Base-by-base conservation (phyloP, 78 protist genomes). In the Trichosphaerium sp. region DNA sequence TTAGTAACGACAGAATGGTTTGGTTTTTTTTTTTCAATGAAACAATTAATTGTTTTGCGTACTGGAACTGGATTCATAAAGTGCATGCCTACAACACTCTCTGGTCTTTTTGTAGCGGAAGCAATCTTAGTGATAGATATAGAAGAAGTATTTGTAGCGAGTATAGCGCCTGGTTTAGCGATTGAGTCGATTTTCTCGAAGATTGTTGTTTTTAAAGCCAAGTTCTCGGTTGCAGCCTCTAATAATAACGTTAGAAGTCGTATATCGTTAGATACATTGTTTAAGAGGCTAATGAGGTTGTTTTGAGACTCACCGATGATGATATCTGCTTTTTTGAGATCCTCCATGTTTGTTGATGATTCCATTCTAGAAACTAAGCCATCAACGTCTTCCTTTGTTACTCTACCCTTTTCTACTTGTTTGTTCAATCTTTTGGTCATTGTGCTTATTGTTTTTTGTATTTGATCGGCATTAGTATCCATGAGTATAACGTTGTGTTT, bases 21-120 rank as follows among this genome's bases (percentile, higher is more conserved):
- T 35, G 18, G 18, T 18, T 18, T 32, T n/a, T 57, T 57, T 18
- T 57, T 57, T 35, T 57, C n/a, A 35, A 6, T 12, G 66, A 15
- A 25, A 8, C n/a, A n/a, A n/a, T n/a, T n/a, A n/a, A n/a, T n/a
- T n/a, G n/a, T n/a, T n/a, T n/a, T n/a, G n/a, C n/a, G n/a, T n/a
- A n/a, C 23, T 5, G 7, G 7, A 26, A n/a, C 58, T n/a, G 48
- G 39, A 25, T 54, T 43, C 48, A 52, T 55, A 51, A 83, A 88
- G 65, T 88, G 93, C 89, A 88, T 84, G 47, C 89, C 89, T 56
- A 88, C 75, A 35, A 88, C 93, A 21, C 70, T 78, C 34, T 88
- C 83, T n/a, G 93, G 89, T 3, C 43, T 8, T n/a, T 26, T 37
- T 0, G 82, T 68, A 21, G 43, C 32, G 8, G 75, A 35, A 25